Evolutionary conservation across 495 filamentous ascomycete species (phyloP).

Genomic region (Aspergillus campestris): DNA sequence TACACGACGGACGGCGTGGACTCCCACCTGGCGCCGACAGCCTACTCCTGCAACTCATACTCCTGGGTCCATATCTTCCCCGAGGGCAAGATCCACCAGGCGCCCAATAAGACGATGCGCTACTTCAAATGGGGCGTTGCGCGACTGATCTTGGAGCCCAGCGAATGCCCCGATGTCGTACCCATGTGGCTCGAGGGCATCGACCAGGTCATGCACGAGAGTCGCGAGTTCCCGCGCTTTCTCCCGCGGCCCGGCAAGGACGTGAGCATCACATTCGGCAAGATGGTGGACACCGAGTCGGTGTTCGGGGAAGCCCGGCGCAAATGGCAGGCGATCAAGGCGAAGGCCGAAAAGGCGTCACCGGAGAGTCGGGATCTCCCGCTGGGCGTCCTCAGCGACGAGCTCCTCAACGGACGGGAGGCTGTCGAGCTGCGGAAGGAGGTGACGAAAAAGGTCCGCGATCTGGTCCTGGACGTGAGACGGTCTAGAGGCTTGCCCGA

Average conservation of each 20-base stretch:
- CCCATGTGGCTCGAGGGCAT: constrained; percentile 91
- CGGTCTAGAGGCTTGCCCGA: constrained; percentile 62
- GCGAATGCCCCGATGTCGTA: constrained; percentile 74
- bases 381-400: constrained; percentile 57
- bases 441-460: constrained; percentile 65
- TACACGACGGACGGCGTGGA: constrained; percentile 48
- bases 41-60: constrained; percentile 54
- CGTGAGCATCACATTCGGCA: constrained; percentile 63
- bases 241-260: constrained; percentile 65
- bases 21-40: constrained; percentile 46
- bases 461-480: constrained; percentile 71
- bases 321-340: constrained; percentile 58
- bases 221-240: constrained; percentile 69
- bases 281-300: constrained; percentile 40
- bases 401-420: constrained; percentile 61
- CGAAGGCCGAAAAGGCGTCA: constrained; percentile 28
- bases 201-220: constrained; percentile 77
- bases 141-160: constrained; percentile 77
- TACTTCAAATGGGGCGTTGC: constrained; percentile 98
- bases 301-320: constrained; percentile 56
- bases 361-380: constrained; percentile 28
- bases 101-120: constrained; percentile 66
- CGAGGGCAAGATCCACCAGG: constrained; percentile 88
- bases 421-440: constrained; percentile 75
- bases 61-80: constrained; percentile 94